Evolutionary conservation across 768 basidiomycete genomes (phyloP).

Genomic region (Pholiota microspora): DNA sequence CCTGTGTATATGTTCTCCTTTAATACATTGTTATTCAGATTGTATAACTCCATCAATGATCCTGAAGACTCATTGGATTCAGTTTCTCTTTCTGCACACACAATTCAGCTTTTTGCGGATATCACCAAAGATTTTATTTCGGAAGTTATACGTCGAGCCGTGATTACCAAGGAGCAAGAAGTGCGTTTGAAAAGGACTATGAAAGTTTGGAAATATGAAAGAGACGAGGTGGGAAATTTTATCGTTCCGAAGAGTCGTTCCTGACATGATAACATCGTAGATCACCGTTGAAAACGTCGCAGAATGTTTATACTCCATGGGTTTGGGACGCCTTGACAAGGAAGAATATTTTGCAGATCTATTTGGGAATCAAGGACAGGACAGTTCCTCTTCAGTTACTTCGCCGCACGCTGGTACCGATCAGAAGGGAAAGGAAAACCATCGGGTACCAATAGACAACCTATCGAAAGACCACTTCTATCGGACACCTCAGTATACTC

Average conservation of each 20-base stretch:
- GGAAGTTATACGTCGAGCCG: slow-evolving; percentile 46
- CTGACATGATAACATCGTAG: slow-evolving; percentile 26
- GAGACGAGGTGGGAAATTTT: slow-evolving; percentile 35
- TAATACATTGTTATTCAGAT: slow-evolving; percentile 9
- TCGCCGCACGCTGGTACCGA: background rate
- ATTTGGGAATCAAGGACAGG: background rate
- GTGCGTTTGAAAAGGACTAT: slow-evolving; percentile 52
- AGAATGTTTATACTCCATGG: slow-evolving; percentile 49
- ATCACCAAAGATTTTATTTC: slow-evolving; percentile 51
- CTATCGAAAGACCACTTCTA: background rate
- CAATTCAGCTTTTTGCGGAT: slow-evolving; percentile 43
- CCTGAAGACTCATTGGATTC: slow-evolving; percentile 21
- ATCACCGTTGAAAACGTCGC: slow-evolving; percentile 41
- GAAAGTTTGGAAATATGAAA: slow-evolving; percentile 55
- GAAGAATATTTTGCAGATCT: slow-evolving; percentile 35
- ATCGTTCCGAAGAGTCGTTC: background rate
- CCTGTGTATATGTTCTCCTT: background rate
- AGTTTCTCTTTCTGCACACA: slow-evolving; percentile 44
- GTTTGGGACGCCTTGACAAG: slow-evolving; percentile 33
- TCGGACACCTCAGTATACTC: slow-evolving; percentile 6
- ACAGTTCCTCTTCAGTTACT: background rate
- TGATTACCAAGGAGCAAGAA: slow-evolving; percentile 60
- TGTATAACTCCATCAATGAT: slow-evolving; percentile 22
- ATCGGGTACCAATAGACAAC: background rate
- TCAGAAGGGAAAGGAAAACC: background rate